These are phyloP conservation scores for Didymella pomorum DNA, from an alignment of 2,329 filamentous ascomycete species.

Conservation along the genomic window DNA sequence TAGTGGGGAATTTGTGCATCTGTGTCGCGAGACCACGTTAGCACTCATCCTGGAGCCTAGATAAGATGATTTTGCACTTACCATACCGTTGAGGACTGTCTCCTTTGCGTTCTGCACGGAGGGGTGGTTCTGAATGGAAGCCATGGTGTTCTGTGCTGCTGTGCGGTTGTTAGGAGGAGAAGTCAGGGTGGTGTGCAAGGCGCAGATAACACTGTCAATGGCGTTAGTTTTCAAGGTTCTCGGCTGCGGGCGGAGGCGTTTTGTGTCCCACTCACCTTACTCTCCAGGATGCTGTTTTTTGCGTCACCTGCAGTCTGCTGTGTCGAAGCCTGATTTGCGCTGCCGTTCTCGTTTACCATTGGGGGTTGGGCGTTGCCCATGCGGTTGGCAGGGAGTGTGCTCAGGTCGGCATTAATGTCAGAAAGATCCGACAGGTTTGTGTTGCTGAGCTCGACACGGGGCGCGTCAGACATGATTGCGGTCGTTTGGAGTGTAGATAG, in stretches of 20 bases:
- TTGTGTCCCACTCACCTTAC: constrained; percentile 54
- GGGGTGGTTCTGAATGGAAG: constrained; percentile 59
- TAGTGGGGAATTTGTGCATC: constrained; percentile 29
- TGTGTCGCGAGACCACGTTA: constrained; percentile 44
- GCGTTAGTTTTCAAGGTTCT: constrained; percentile 44
- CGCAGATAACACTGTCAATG: constrained; percentile 50
- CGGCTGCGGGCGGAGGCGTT: constrained; percentile 41
- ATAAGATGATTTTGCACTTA: constrained; percentile 36
- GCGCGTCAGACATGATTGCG: constrained; percentile 42
- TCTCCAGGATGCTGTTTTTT: constrained; percentile 51
- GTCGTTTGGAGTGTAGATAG: constrained; percentile 6
- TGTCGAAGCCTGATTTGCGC: constrained; percentile 32
- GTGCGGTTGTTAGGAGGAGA: constrained; percentile 41
- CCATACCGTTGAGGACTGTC: constrained; percentile 55
- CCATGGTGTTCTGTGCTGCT: constrained; percentile 60
- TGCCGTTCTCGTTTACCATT: constrained; percentile 31
- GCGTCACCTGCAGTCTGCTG: constrained; percentile 39
- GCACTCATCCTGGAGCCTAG: constrained; percentile 22
- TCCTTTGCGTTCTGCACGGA: constrained; percentile 57
- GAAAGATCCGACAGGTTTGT: constrained; percentile 35
- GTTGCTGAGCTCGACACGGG: constrained; percentile 43
- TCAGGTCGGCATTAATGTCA: constrained; percentile 26
- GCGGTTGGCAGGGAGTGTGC: constrained; percentile 32
- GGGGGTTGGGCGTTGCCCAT: constrained; percentile 13
- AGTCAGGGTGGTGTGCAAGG: constrained; percentile 41